Percentiles rank a stretch among this genome's conserved stretches.
Conservation (phyloP, 2,329 filamentous ascomycete genomes). For the Plenodomus tracheiphilus region DNA sequence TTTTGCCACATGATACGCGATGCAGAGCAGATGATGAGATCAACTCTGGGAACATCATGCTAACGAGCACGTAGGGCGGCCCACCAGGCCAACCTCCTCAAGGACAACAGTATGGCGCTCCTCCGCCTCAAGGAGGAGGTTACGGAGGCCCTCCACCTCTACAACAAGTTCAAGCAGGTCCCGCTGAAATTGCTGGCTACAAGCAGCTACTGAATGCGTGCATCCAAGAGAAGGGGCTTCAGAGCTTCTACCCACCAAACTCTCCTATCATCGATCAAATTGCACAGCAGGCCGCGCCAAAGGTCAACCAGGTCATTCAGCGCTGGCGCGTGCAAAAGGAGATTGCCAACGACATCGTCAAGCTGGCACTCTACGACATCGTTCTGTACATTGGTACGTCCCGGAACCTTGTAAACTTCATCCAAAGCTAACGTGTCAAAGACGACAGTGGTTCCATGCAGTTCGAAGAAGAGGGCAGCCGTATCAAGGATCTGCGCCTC, state of each 20-base stretch:
- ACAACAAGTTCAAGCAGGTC: slow-evolving; percentile 47
- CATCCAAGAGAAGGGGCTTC: slow-evolving; percentile 64
- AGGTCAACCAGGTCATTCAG: slow-evolving; percentile 59
- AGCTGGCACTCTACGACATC: slow-evolving; percentile 65
- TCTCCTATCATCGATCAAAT: slow-evolving; percentile 56
- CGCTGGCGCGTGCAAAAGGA: slow-evolving; percentile 62
- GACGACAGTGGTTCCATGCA: slow-evolving; percentile 72
- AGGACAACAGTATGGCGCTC: slow-evolving; percentile 37
- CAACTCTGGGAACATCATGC: neutral
- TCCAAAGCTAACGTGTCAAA: slow-evolving; percentile 20
- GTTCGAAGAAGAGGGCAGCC: slow-evolving; percentile 68
- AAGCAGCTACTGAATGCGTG: slow-evolving; percentile 59
- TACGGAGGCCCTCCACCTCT: slow-evolving; percentile 37
- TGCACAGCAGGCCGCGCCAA: slow-evolving; percentile 52
- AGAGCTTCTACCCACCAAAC: slow-evolving; percentile 62
- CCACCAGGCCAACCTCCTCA: slow-evolving; percentile 35
- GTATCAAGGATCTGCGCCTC: slow-evolving; percentile 67
- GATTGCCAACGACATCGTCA: slow-evolving; percentile 65
- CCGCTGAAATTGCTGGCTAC: slow-evolving; percentile 59
- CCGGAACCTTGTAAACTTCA: neutral
- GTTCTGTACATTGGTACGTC: slow-evolving; percentile 59
- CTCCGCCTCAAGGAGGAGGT: slow-evolving; percentile 39
- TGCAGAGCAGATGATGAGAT: slow-evolving; percentile 19
- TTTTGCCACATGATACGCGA: slow-evolving; percentile 6
- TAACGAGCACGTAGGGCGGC: slow-evolving; percentile 26